A percentile compares a stretch with the other conserved stretches of the same genome.
Conservation (phyloP, 2,329 filamentous ascomycete genomes). For the Fusarium sp. region DNA sequence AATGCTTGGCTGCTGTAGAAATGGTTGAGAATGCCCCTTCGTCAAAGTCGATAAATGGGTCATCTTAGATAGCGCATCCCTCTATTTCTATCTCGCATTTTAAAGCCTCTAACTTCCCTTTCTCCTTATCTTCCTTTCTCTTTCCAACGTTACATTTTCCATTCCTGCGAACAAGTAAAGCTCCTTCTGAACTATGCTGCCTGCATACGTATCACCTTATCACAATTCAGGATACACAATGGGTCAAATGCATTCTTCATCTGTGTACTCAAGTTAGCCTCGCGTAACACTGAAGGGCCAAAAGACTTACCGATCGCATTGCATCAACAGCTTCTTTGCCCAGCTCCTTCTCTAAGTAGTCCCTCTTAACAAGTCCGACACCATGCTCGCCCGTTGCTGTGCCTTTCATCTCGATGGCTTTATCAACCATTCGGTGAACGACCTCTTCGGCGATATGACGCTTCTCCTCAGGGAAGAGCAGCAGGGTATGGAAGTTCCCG, state of each 20-base stretch:
- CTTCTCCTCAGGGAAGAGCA: not conserved
- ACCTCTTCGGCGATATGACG: not conserved
- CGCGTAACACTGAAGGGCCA: no score
- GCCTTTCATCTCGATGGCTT: slow-evolving; percentile 74
- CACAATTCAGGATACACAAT: slow-evolving; percentile 57
- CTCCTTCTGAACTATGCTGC: not conserved
- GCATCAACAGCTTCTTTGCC: slow-evolving; percentile 62
- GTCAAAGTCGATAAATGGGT: not conserved
- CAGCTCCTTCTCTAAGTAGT: slow-evolving; percentile 63
- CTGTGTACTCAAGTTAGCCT: slow-evolving; percentile 33
- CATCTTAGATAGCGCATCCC: no score
- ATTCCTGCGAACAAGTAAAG: no score
- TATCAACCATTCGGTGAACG: slow-evolving; percentile 72
- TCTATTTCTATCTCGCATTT: no score
- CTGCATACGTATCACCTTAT: slow-evolving; percentile 39
- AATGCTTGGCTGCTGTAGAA: not conserved
- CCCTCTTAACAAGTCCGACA: slow-evolving; percentile 69
- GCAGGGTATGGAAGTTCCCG: slow-evolving; percentile 82
- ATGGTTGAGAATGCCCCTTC: not conserved
- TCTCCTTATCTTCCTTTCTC: no score
- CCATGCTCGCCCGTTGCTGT: slow-evolving; percentile 76
- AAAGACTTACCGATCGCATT: slow-evolving; percentile 56
- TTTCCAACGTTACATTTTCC: no score
- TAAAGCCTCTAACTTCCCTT: no score
- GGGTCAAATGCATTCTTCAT: slow-evolving; percentile 71